Evolutionary conservation across 139 green algal species (phyloP).

Genomic region (Closterium sp.): DNA sequence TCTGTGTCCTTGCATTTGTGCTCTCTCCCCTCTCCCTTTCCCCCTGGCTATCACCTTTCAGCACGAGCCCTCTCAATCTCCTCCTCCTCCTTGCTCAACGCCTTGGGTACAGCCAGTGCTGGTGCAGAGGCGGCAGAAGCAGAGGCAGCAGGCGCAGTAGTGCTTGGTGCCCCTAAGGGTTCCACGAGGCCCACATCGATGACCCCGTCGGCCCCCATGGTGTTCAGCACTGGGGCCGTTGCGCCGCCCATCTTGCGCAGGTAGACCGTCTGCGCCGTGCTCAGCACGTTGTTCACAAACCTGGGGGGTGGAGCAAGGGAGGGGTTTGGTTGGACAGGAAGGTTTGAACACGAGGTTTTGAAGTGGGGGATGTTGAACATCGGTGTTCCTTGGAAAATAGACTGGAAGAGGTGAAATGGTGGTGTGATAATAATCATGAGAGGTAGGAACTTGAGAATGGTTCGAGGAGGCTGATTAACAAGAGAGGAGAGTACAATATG

Average conservation of each 20-base stretch:
- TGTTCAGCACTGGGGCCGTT: background rate
- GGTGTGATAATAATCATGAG: too few species aligned
- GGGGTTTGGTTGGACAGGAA: too few species aligned
- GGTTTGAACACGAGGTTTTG: too few species aligned
- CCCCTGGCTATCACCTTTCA: background rate
- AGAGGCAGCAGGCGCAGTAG: background rate
- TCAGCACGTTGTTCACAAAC: constrained; percentile 42
- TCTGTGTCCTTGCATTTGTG: background rate
- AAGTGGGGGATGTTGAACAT: too few species aligned
- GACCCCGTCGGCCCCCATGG: background rate
- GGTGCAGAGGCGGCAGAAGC: background rate
- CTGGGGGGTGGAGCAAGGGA: background rate
- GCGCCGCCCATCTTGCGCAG: constrained; percentile 24
- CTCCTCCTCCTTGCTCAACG: background rate
- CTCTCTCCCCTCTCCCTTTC: background rate
- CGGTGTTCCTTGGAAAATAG: too few species aligned
- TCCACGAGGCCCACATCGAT: background rate
- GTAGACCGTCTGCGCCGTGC: constrained; percentile 35
- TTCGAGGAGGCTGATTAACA: too few species aligned
- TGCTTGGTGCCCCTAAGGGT: background rate
- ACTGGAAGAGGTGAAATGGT: too few species aligned
- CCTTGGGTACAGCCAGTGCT: background rate
- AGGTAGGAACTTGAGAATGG: constrained; percentile 95
- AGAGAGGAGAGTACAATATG: too few species aligned
- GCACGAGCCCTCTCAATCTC: background rate